phyloP scores from a whole-genome alignment of 208 protist species.

The Crithidia thermophila region DNA sequence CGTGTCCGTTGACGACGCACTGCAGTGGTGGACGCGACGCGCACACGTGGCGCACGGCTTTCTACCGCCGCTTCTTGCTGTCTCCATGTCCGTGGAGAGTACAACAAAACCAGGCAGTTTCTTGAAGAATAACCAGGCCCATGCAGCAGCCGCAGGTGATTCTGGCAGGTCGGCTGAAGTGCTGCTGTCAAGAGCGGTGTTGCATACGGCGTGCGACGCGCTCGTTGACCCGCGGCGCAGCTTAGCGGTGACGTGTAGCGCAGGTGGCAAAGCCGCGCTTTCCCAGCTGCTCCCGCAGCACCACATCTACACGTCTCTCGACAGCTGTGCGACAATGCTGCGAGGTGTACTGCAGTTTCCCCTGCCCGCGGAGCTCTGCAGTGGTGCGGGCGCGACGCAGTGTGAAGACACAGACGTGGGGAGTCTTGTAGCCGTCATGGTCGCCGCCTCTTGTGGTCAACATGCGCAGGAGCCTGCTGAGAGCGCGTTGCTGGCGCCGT shows the following conservation, averaged over 20 bases:
- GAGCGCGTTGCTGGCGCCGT: no score
- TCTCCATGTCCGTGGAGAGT: slow-evolving; percentile 28
- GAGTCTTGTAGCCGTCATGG: slow-evolving; percentile 22
- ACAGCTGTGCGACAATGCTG: slow-evolving; percentile 1
- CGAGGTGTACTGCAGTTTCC: not conserved
- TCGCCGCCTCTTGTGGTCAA: slow-evolving; percentile 4
- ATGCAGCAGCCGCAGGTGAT: not conserved
- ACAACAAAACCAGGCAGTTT: no score
- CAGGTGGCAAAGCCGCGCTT: not conserved
- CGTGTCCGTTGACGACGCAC: slow-evolving; percentile 28
- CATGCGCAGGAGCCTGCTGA: no score
- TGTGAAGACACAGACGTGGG: slow-evolving; percentile 4
- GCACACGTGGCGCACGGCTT: slow-evolving; percentile 64
- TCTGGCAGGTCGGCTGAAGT: not conserved
- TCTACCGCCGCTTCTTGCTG: slow-evolving; percentile 62
- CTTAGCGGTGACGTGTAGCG: slow-evolving; percentile 17
- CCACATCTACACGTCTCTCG: slow-evolving; percentile 4
- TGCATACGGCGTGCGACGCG: not conserved
- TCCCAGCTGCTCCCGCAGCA: slow-evolving; percentile 1
- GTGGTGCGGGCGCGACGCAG: not conserved
- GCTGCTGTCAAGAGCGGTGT: not conserved
- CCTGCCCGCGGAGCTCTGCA: not conserved
- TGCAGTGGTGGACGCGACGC: slow-evolving; percentile 63
- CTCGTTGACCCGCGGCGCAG: slow-evolving; percentile 6
- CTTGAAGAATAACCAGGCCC: no score